Percentiles rank a stretch among this genome's conserved stretches.
Evolutionary conservation across 805 yeast genomes (phyloP).

Genomic region (Candida hungchunana): DNA sequence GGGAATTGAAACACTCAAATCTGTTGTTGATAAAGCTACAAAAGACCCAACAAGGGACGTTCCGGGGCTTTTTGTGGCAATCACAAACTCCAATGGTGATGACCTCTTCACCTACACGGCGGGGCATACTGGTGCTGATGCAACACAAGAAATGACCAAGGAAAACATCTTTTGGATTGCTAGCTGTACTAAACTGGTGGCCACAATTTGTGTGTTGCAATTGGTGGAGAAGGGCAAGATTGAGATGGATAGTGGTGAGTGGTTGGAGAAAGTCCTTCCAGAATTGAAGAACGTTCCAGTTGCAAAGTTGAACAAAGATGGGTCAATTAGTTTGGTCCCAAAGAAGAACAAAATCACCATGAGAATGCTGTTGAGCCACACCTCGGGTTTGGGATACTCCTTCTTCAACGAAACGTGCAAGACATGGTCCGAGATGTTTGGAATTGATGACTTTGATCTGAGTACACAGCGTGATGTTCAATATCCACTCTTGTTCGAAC

Average conservation of each 20-base stretch:
- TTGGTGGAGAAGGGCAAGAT: constrained; percentile 31
- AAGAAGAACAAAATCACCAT: constrained; percentile 31
- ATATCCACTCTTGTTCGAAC: constrained; percentile 31
- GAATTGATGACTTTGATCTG: constrained; percentile 19
- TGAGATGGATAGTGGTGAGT: constrained; percentile 28
- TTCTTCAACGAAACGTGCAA: constrained; percentile 26
- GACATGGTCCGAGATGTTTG: constrained; percentile 20
- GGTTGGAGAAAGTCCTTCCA: constrained; percentile 29
- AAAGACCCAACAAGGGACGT: constrained; percentile 7
- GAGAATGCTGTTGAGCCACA: constrained; percentile 33
- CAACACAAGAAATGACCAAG: constrained; percentile 13
- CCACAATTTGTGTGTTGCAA: constrained; percentile 30
- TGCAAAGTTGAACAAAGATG: constrained; percentile 24
- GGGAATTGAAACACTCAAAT: constrained; percentile 7
- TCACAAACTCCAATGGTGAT: constrained; percentile 13
- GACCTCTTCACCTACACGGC: constrained; percentile 21
- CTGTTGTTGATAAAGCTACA: constrained; percentile 4
- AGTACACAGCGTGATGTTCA: constrained; percentile 13
- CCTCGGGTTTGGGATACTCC: constrained; percentile 35
- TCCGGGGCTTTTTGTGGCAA: constrained; percentile 13
- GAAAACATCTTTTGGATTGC: constrained; percentile 30
- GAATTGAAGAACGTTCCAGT: constrained; percentile 27
- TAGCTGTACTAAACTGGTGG: constrained; percentile 31
- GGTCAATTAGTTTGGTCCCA: constrained; percentile 21
- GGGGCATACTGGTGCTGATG: constrained; percentile 17